Evolutionary conservation across 1,284 basidiomycete species (phyloP).

Genomic region (Sparassis latifolia): DNA sequence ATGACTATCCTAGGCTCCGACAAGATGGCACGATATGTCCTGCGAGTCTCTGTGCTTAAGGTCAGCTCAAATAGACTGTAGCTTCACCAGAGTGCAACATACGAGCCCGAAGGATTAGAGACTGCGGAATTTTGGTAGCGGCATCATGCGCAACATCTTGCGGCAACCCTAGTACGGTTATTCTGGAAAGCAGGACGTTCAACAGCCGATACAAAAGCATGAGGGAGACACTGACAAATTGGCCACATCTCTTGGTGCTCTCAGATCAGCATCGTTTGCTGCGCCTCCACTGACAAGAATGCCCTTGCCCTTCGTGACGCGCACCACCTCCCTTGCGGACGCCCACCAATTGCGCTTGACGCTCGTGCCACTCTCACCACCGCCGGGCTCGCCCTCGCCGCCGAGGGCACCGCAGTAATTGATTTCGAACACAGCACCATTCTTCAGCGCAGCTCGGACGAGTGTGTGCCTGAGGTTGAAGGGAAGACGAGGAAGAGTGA

Average conservation of each 20-base stretch:
- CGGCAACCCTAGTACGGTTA: conserved; percentile 58
- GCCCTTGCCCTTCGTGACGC: conserved; percentile 73
- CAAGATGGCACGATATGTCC: conserved; percentile 62
- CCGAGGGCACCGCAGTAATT: conserved; percentile 68
- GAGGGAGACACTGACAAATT: conserved; percentile 54
- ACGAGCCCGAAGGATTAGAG: conserved; percentile 69
- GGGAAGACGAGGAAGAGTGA: conserved; percentile 72
- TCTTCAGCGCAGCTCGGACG: conserved; percentile 73
- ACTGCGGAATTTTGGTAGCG: conserved; percentile 54
- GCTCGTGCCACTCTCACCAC: conserved; percentile 42
- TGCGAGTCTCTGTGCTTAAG: conserved; percentile 39
- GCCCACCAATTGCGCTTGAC: conserved; percentile 82
- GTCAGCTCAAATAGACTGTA: not conserved
- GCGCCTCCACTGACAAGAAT: conserved; percentile 65
- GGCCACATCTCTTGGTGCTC: conserved; percentile 62
- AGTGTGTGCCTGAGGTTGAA: conserved; percentile 81
- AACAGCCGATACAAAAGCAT: not conserved
- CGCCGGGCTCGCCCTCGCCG: conserved; percentile 44
- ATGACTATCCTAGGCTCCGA: conserved; percentile 64
- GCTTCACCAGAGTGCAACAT: conserved; percentile 23
- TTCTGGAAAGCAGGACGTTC: conserved; percentile 24
- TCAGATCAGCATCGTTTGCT: conserved; percentile 46
- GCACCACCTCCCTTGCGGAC: conserved; percentile 60
- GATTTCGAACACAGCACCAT: conserved; percentile 82
- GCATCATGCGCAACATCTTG: conserved; percentile 62